A percentile compares a stretch with the other conserved stretches of the same genome.
Evolutionary conservation across 2,329 filamentous ascomycete species (phyloP).

Genomic region (Trichoderma lentiforme): DNA sequence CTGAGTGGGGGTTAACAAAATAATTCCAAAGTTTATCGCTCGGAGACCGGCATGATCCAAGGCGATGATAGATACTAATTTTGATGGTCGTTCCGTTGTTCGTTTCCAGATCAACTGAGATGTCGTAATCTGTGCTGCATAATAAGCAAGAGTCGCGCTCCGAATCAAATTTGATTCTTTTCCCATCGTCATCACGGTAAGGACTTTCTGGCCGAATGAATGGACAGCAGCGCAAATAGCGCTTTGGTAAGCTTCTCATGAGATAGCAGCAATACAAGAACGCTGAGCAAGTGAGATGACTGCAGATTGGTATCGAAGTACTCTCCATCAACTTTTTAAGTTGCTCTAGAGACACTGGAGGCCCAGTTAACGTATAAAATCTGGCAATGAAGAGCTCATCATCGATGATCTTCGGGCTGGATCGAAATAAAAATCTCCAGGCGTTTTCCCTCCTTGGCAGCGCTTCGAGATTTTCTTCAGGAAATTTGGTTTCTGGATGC

Average conservation of each 20-base stretch:
- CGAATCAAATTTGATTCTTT: neutral
- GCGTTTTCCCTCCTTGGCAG: neutral
- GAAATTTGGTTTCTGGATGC: neutral
- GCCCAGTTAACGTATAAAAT: neutral
- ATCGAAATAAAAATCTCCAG: neutral
- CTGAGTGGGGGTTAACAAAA: neutral
- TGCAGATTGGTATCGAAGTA: neutral
- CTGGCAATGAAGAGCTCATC: neutral
- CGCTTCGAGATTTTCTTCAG: neutral
- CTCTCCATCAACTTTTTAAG: neutral
- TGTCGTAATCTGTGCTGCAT: neutral
- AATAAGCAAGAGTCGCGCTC: neutral
- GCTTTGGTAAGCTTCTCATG: neutral
- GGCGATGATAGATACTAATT: neutral
- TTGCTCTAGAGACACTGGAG: neutral
- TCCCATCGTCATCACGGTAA: neutral
- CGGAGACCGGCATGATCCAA: neutral
- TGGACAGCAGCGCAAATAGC: neutral
- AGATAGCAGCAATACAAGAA: neutral
- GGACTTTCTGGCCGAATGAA: rapidly evolving
- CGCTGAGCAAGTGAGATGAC: neutral
- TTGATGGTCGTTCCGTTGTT: neutral
- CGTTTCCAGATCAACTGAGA: neutral
- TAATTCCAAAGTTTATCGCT: neutral
- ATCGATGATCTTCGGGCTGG: neutral